Conservation (phyloP, 441 rosid genomes). For the Euphorbia corollata region DNA sequence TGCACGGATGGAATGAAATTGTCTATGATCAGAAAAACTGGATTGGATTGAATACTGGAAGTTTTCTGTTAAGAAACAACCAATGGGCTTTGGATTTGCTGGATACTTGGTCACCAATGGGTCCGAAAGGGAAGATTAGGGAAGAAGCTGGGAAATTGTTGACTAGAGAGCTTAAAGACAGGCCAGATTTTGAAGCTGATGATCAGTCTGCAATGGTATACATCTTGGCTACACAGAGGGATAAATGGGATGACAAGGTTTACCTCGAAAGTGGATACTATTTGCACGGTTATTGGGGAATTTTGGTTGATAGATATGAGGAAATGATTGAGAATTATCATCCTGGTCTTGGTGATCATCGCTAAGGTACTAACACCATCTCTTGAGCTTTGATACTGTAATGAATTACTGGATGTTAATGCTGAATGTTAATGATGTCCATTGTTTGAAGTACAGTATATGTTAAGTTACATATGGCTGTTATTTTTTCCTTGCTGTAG, state of each 20-base stretch:
- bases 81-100: slow-evolving; percentile 83
- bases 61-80: slow-evolving; percentile 66
- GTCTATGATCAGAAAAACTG: slow-evolving; percentile 78
- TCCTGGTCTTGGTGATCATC: slow-evolving; percentile 76
- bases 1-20: slow-evolving; percentile 95
- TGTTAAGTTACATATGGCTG: too few relatives aligned
- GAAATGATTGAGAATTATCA: slow-evolving; percentile 79
- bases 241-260: slow-evolving; percentile 71
- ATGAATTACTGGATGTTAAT: too few relatives aligned
- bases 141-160: slow-evolving; percentile 77
- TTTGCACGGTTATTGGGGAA: slow-evolving; percentile 88
- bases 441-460: too few relatives aligned
- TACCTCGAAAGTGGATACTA: slow-evolving; percentile 74
- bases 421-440: too few relatives aligned
- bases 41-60: slow-evolving; percentile 83
- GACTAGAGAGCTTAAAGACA: slow-evolving; percentile 62
- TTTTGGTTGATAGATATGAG: slow-evolving; percentile 78
- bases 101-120: slow-evolving; percentile 86
- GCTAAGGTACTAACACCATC: too few relatives aligned
- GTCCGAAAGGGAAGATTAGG: slow-evolving; percentile 68
- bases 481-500: too few relatives aligned
- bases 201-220: slow-evolving; percentile 91
- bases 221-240: slow-evolving; percentile 62
- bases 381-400: too few relatives aligned
- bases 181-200: slow-evolving; percentile 82